Conservation (phyloP, 208 protist species). For the Trypanosoma scelopori region DNA sequence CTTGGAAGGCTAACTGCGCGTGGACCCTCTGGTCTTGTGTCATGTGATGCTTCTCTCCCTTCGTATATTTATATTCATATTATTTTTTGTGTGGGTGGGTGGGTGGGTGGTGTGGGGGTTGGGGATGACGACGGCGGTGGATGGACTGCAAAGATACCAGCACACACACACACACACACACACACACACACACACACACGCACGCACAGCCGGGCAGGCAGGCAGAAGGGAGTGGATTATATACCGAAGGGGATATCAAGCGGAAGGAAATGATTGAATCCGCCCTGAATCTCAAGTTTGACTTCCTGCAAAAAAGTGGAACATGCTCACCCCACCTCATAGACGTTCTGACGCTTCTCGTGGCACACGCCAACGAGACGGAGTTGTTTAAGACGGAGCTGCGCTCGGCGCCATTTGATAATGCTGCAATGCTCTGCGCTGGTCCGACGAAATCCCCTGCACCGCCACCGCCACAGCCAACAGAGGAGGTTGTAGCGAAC, state of each 20-base stretch:
- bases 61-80: too few species aligned
- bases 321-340: slow-evolving; percentile 67
- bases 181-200: too few species aligned
- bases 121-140: not conserved
- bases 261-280: slow-evolving; percentile 34
- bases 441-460: too few species aligned
- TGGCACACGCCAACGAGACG: slow-evolving; percentile 80
- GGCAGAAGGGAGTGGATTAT: not conserved
- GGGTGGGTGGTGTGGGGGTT: too few species aligned
- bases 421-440: not conserved
- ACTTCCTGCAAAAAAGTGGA: slow-evolving; percentile 59
- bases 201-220: not conserved
- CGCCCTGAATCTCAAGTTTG: slow-evolving; percentile 63
- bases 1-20: too few species aligned
- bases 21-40: too few species aligned
- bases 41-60: too few species aligned
- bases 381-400: slow-evolving; percentile 73
- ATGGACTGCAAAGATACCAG: not conserved
- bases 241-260: not conserved
- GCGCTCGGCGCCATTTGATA: slow-evolving; percentile 31
- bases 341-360: slow-evolving; percentile 68
- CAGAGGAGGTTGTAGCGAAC: not conserved
- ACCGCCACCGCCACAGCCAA: not conserved
- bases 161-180: not conserved
- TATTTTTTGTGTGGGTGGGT: not conserved